Evolutionary conservation across 345 rosid genomes (phyloP), one percentile per base, ranked within the genome.

Genomic region (Punica granatum): DNA sequence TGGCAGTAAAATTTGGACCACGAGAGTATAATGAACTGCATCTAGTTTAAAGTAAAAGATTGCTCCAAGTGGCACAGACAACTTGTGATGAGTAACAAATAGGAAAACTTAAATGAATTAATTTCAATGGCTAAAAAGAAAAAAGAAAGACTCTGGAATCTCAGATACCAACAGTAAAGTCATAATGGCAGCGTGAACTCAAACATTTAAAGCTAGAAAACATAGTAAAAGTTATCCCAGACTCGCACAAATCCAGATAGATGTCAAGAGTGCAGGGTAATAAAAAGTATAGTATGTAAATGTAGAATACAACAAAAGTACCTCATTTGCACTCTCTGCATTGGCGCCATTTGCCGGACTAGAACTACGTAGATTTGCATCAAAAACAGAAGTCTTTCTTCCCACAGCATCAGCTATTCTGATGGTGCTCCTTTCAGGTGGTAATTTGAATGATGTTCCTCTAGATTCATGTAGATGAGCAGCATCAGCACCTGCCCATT

Each of bases 381-480:
- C 65, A 68, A 28, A 42, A 41, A 18, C 75, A 69, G 80, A 75
- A 75, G 64, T 36, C 28, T 67, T 62, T 60, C 65, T 68, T 35
- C 71, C 64, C 72, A 64, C 63, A 65, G 66, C 67, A 80, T 66
- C 74, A 60, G 74, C 77, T 62, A 72, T 35, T 60, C 66, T 67
- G 56, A 36, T 54, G 64, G 65, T 30, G 53, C 69, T 75, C 69
- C 74, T 73, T 54, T 14, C 72, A n/a, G 49, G 70, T 60, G 82
- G 74, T 64, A 70, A 67, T 59, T 72, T 72, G 46, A 74, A 79
- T 60, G 74, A 42, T 51, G 77, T 84, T 60, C 64, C 78, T 60
- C 65, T 70, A 43, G 70, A 78, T 75, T 72, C 87, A 67, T 73
- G 73, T 65, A 49, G 32, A 61, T 69, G 80, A 49, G 74, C 66